Conservation (phyloP, 768 basidiomycete species). For the Strobilomyces confusus region DNA sequence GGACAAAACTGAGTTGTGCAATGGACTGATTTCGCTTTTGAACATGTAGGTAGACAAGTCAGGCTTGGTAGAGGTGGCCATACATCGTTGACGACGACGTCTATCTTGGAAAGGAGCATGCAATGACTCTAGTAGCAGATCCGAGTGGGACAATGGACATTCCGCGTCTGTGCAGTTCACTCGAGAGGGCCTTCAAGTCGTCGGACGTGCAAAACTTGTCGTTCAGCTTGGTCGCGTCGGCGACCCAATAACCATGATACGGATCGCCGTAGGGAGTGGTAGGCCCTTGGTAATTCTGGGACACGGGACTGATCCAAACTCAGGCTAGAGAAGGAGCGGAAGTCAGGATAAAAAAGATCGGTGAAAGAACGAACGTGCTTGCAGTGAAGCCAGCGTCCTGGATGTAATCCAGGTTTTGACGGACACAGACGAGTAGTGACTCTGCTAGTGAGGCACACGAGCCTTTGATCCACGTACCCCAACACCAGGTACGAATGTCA, state of each 20-base stretch:
- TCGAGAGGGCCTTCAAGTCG: constrained; percentile 65
- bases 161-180: constrained; percentile 62
- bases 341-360: not conserved
- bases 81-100: constrained; percentile 87
- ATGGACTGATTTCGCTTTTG: constrained; percentile 48
- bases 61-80: constrained; percentile 59
- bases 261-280: constrained; percentile 72
- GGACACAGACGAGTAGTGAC: constrained; percentile 40
- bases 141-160: constrained; percentile 45
- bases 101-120: constrained; percentile 41
- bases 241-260: constrained; percentile 85
- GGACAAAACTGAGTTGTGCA: not conserved
- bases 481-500: constrained; percentile 15
- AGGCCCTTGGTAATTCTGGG: constrained; percentile 72
- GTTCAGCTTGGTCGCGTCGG: constrained; percentile 66
- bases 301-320: constrained; percentile 85
- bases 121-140: not conserved
- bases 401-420: constrained; percentile 79
- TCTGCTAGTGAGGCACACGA: not conserved
- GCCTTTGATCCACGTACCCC: constrained; percentile 12
- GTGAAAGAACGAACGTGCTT: constrained; percentile 33
- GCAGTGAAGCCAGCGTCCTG: constrained; percentile 81
- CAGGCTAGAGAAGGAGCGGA: constrained; percentile 22
- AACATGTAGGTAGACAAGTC: constrained; percentile 67
- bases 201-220: constrained; percentile 65